Conservation (phyloP, 108 stramenopile species). For the Nannochloropsis oceanica region DNA sequence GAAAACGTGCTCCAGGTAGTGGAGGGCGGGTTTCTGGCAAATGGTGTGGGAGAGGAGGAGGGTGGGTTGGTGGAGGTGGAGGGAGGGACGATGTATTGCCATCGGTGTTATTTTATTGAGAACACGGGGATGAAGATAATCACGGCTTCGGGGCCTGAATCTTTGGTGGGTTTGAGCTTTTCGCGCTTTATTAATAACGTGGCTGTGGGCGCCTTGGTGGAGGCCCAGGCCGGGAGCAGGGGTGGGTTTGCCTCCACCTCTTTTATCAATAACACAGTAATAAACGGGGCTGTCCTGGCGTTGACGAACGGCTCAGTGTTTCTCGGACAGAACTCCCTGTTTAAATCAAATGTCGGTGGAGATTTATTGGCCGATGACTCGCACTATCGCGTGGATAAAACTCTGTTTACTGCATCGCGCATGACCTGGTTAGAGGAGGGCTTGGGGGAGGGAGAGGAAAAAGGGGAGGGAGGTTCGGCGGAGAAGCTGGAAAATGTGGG, state of each 20-base stretch:
- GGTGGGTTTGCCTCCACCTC: not conserved
- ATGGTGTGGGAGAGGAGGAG: not conserved
- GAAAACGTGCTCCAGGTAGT: not conserved
- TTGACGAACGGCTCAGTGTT: not conserved
- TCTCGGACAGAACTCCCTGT: not conserved
- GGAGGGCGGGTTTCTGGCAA: not conserved
- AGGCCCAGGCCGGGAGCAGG: not conserved
- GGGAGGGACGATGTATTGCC: not conserved
- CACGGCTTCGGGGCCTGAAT: not conserved
- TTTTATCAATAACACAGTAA: not conserved
- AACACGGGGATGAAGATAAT: not conserved
- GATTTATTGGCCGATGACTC: not conserved
- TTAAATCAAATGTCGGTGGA: not conserved
- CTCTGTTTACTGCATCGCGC: not conserved
- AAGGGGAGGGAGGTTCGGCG: not conserved
- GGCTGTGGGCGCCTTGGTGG: not conserved
- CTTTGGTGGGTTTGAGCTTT: not conserved
- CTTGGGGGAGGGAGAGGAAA: not conserved
- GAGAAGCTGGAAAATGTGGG: not conserved
- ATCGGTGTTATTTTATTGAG: not conserved
- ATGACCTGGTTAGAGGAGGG: too few relatives aligned
- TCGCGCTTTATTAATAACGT: not conserved
- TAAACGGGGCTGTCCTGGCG: not conserved
- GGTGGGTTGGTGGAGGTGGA: not conserved
- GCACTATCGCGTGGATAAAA: not conserved